phyloP scores from a whole-genome alignment of 345 rosid genomes.

The Turnera subulata region DNA sequence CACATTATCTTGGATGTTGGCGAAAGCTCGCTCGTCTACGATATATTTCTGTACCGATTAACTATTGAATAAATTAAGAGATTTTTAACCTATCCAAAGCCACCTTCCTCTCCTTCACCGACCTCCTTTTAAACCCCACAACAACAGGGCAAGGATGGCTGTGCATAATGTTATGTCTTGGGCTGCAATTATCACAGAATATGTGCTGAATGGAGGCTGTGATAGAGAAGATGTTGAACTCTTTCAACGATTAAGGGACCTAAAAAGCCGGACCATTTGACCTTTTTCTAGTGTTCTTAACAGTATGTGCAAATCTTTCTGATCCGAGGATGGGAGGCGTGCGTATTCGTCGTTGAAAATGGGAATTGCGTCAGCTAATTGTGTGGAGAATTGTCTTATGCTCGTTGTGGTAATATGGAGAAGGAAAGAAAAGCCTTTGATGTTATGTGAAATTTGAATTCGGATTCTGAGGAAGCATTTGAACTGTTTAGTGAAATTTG shows the following conservation, averaged over 20 bases:
- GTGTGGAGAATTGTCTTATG: constrained; percentile 64
- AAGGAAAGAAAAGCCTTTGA: constrained; percentile 61
- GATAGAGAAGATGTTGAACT: constrained; percentile 47
- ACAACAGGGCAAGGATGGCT: too few species aligned
- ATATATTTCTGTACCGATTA: too few species aligned
- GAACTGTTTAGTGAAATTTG: constrained; percentile 39
- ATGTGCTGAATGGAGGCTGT: constrained; percentile 31
- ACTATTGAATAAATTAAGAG: too few species aligned
- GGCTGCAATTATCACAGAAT: constrained; percentile 63
- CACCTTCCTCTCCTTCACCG: too few species aligned
- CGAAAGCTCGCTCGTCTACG: too few species aligned
- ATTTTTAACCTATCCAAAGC: too few species aligned
- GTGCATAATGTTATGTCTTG: constrained; percentile 67
- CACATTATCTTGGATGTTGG: too few species aligned
- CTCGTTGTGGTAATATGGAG: constrained; percentile 52
- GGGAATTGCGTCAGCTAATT: constrained; percentile 45
- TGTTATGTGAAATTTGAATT: constrained; percentile 51
- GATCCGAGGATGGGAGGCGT: constrained; percentile 40
- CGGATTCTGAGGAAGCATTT: constrained; percentile 41
- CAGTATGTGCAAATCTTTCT: constrained; percentile 56
- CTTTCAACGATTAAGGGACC: constrained; percentile 52
- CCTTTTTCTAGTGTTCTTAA: constrained; percentile 60
- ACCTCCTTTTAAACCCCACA: too few species aligned
- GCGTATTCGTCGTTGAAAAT: constrained; percentile 48
- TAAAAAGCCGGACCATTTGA: constrained; percentile 56